A percentile compares a stretch with the other conserved stretches of the same genome.
phyloP scores from a whole-genome alignment of 2,329 filamentous ascomycete species.

The Fusarium succisae region DNA sequence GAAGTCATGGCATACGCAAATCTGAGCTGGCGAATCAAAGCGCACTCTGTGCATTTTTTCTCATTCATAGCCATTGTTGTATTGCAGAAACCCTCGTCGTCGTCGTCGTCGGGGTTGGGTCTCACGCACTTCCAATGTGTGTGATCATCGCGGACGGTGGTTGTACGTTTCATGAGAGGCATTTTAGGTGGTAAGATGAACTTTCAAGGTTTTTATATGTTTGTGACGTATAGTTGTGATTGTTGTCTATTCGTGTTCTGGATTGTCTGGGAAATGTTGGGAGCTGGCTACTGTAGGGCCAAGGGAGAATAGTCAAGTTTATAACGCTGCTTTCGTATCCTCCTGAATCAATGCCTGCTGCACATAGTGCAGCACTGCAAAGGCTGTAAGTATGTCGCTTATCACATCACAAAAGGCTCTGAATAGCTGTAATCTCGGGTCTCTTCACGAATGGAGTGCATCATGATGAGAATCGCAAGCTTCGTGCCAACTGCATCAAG shows the following conservation, averaged over 20 bases:
- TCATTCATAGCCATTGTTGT: background rate
- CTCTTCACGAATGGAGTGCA: background rate
- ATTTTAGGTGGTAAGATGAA: rapidly evolving
- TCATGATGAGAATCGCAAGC: background rate
- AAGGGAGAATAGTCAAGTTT: too few species aligned
- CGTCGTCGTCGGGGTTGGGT: too few species aligned
- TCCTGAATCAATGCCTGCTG: background rate
- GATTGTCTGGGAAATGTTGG: too few species aligned
- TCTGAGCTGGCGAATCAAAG: background rate
- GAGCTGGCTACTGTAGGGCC: too few species aligned
- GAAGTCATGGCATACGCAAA: background rate
- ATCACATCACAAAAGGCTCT: rapidly evolving
- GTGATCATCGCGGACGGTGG: background rate
- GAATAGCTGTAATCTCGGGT: rapidly evolving
- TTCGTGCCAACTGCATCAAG: background rate
- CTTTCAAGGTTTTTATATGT: rapidly evolving
- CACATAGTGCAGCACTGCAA: rapidly evolving
- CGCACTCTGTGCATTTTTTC: background rate
- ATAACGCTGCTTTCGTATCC: rapidly evolving
- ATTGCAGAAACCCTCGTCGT: rapidly evolving
- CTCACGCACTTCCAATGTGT: background rate
- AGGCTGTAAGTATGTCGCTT: rapidly evolving
- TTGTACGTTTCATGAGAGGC: background rate
- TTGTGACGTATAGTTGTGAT: too few species aligned
- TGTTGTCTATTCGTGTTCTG: too few species aligned